A percentile compares a stretch with the other conserved stretches of the same genome.
phyloP scores from a whole-genome alignment of 2,329 filamentous ascomycete species.

The Fusarium illudens region DNA sequence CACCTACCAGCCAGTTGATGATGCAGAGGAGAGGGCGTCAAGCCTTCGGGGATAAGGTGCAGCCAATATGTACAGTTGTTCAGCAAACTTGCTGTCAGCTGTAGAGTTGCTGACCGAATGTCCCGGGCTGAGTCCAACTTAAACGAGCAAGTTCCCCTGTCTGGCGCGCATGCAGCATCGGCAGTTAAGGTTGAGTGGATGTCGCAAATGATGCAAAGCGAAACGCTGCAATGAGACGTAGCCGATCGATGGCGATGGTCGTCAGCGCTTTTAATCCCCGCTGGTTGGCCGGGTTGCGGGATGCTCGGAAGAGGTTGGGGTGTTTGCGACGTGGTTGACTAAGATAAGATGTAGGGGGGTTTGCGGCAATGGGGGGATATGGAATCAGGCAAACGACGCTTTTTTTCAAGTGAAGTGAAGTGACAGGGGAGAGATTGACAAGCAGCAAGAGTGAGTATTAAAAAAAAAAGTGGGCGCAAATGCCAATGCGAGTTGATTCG shows the following conservation, averaged over 20 bases:
- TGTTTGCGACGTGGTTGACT: conserved; percentile 10
- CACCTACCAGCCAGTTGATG: conserved; percentile 35
- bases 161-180: conserved; percentile 38
- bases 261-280: conserved; percentile 29
- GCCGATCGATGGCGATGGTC: conserved; percentile 23
- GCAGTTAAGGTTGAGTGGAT: conserved; percentile 27
- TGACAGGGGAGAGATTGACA: background rate
- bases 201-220: conserved; percentile 34
- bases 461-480: conserved; percentile 29
- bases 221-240: conserved; percentile 35
- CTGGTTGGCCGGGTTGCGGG: conserved; percentile 40
- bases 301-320: conserved; percentile 26
- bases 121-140: conserved; percentile 27
- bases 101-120: conserved; percentile 25
- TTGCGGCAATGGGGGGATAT: conserved; percentile 17
- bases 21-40: conserved; percentile 19
- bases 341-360: conserved; percentile 21
- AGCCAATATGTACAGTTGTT: background rate
- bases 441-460: background rate
- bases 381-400: background rate
- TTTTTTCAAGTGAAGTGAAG: background rate
- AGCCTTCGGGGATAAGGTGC: conserved; percentile 17
- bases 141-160: conserved; percentile 30
- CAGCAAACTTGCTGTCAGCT: conserved; percentile 24
- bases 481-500: background rate